phyloP scores from a whole-genome alignment of 2,329 filamentous ascomycete genomes.

The Claviceps humidiphila region DNA sequence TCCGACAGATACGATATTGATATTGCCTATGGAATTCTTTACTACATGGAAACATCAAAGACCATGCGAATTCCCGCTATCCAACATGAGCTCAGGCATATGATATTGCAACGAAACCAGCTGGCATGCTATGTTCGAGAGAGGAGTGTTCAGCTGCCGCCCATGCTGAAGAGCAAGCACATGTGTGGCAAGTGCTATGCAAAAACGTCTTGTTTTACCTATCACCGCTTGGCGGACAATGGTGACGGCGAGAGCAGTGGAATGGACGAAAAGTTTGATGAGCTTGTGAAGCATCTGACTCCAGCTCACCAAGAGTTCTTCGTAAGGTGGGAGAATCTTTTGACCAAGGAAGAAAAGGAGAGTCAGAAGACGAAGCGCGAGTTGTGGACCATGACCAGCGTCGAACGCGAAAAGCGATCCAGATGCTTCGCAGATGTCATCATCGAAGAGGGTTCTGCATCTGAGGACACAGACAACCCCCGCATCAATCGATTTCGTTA shows the following conservation, averaged over 20 bases:
- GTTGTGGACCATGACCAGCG: constrained; percentile 90
- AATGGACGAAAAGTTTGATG: constrained; percentile 68
- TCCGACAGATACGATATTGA: constrained; percentile 93
- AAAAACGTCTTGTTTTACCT: constrained; percentile 80
- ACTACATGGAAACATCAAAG: constrained; percentile 86
- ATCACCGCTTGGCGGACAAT: constrained; percentile 79
- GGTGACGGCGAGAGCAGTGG: constrained; percentile 72
- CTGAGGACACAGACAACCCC: constrained; percentile 53
- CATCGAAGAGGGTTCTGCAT: constrained; percentile 63
- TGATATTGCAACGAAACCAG: constrained; percentile 92
- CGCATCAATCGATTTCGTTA: constrained; percentile 92
- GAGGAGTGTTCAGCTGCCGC: constrained; percentile 64
- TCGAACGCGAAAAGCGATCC: constrained; percentile 74
- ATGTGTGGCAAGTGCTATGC: constrained; percentile 83
- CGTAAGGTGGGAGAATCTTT: constrained; percentile 80
- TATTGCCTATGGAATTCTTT: constrained; percentile 78
- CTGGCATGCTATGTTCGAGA: constrained; percentile 76
- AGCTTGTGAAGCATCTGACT: constrained; percentile 65
- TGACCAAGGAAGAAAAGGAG: constrained; percentile 91
- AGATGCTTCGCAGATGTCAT: constrained; percentile 83
- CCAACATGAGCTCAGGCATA: constrained; percentile 78
- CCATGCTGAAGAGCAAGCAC: constrained; percentile 72
- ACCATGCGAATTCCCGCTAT: constrained; percentile 77
- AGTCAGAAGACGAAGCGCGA: constrained; percentile 77
- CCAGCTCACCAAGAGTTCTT: constrained; percentile 71